These are phyloP conservation scores for Aspergillus sp. DNA, from an alignment of 2,329 filamentous ascomycete genomes.

Conservation along the genomic window DNA sequence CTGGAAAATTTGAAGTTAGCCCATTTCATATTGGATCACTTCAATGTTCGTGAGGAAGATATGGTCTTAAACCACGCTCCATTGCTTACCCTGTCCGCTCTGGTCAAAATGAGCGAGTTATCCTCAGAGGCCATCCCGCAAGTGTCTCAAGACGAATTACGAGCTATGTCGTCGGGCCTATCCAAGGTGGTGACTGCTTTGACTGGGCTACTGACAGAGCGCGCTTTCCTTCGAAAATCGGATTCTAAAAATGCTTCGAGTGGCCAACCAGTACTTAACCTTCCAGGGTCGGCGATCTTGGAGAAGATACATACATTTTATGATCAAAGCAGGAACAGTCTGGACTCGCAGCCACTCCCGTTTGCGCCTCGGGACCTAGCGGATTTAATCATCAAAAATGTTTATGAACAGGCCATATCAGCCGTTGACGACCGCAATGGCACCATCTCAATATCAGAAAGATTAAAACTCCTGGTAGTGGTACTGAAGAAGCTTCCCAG, in stretches of 20 bases:
- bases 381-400: slow-evolving; percentile 64
- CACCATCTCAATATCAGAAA: slow-evolving; percentile 53
- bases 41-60: slow-evolving; percentile 94
- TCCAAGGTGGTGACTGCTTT: slow-evolving; percentile 31
- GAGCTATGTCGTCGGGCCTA: slow-evolving; percentile 24
- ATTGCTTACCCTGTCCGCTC: slow-evolving; percentile 66
- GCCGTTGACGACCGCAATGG: slow-evolving; percentile 27
- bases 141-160: slow-evolving; percentile 18
- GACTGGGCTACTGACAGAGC: slow-evolving; percentile 47
- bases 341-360: slow-evolving; percentile 62
- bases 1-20: slow-evolving; percentile 69
- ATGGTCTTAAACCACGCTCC: slow-evolving; percentile 89
- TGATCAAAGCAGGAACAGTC: slow-evolving; percentile 66
- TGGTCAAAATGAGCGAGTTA: slow-evolving; percentile 48
- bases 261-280: slow-evolving; percentile 13
- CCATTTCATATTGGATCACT: slow-evolving; percentile 78
- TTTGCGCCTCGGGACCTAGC: slow-evolving; percentile 57
- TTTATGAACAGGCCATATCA: slow-evolving; percentile 40
- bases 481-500: slow-evolving; percentile 41
- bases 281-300: slow-evolving; percentile 48
- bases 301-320: slow-evolving; percentile 67
- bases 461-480: slow-evolving; percentile 60
- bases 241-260: slow-evolving; percentile 24
- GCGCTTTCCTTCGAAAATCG: slow-evolving; percentile 51
- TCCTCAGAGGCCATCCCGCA: slow-evolving; percentile 14